A percentile compares a stretch with the other conserved stretches of the same genome.
These are phyloP conservation scores for Spergularia bocconei DNA, from an alignment of 148 eudicot species.

Conservation along the genomic window DNA sequence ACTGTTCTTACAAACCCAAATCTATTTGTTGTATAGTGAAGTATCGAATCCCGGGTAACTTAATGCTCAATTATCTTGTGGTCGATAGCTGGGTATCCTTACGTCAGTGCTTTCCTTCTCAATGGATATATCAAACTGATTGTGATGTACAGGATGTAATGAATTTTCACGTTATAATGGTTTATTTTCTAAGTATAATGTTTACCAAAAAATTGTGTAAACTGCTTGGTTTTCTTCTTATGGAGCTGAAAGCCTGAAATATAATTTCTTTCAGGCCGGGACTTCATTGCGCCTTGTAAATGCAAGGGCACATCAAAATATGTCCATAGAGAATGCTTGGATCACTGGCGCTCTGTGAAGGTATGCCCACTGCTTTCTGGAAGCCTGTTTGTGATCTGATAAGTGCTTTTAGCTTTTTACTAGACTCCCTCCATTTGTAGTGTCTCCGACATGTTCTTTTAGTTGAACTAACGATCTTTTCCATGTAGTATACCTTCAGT, in stretches of 20 bases:
- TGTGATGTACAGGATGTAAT: not conserved
- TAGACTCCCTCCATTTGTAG: not conserved
- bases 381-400: not conserved
- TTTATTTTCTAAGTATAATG: too few relatives aligned
- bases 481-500: not conserved
- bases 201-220: not conserved
- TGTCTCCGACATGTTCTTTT: not conserved
- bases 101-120: too few relatives aligned
- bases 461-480: not conserved
- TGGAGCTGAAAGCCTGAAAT: not conserved
- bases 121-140: too few relatives aligned
- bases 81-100: too few relatives aligned
- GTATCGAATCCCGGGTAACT: too few relatives aligned
- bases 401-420: not conserved
- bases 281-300: conserved; percentile 97
- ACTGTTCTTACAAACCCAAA: too few relatives aligned
- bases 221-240: not conserved
- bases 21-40: too few relatives aligned
- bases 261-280: conserved; percentile 60
- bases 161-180: not conserved
- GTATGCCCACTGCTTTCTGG: conserved; percentile 25
- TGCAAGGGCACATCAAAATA: conserved; percentile 95
- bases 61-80: too few relatives aligned
- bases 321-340: conserved; percentile 91
- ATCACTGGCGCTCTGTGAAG: conserved; percentile 97